Evolutionary conservation across 768 basidiomycete genomes (phyloP).

Genomic region (Epithele typhae): DNA sequence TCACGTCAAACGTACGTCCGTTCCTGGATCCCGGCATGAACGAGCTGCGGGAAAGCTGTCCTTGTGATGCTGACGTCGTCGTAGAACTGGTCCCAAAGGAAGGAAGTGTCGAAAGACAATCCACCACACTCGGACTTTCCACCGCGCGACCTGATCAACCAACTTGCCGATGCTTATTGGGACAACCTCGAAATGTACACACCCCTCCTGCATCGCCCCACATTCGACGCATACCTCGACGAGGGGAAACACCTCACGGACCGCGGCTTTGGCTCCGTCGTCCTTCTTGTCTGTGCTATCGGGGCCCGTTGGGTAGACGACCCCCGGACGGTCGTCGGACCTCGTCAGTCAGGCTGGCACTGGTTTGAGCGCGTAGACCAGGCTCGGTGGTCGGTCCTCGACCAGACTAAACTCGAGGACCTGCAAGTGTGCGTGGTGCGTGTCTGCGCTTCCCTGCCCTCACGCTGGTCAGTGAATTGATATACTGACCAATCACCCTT

Average conservation of each 20-base stretch:
- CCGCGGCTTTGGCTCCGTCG: constrained; percentile 42
- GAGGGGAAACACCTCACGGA: constrained; percentile 35
- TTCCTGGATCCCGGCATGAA: neutral
- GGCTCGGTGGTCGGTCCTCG: constrained; percentile 28
- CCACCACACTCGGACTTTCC: constrained; percentile 12
- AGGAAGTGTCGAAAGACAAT: neutral
- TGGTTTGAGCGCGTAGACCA: constrained; percentile 39
- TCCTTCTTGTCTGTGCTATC: constrained; percentile 54
- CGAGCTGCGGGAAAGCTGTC: too few species aligned
- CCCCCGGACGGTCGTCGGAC: constrained; percentile 25
- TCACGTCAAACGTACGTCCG: neutral
- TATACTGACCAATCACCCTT: too few species aligned
- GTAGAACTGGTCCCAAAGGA: neutral
- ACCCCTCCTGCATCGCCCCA: constrained; percentile 39
- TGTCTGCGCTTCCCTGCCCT: too few species aligned
- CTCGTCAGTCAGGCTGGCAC: constrained; percentile 37
- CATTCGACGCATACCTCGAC: constrained; percentile 35
- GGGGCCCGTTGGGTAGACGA: constrained; percentile 42
- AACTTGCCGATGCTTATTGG: constrained; percentile 45
- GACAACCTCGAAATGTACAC: constrained; percentile 27
- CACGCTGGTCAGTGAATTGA: too few species aligned
- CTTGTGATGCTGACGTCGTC: neutral
- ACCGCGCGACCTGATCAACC: constrained; percentile 10
- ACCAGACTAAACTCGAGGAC: constrained; percentile 3
- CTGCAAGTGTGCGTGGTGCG: constrained; percentile 9